Evolutionary conservation across 805 yeast genomes (phyloP).

Genomic region (Blastobotrys parvus): DNA sequence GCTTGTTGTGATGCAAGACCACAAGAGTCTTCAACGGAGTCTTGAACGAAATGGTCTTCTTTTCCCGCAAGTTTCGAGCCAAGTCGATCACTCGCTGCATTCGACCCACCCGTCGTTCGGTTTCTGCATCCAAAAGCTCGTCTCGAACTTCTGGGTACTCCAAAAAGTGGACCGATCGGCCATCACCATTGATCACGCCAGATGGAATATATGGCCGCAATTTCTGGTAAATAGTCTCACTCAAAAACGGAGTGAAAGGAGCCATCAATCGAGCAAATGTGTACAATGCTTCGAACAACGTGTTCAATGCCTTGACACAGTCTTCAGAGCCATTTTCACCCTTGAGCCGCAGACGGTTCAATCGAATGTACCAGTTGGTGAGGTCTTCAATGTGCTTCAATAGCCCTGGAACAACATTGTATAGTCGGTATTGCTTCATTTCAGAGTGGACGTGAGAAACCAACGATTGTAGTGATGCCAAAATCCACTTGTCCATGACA

Average conservation of each 20-base stretch:
- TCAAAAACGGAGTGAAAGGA: slow-evolving; percentile 94
- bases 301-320: slow-evolving; percentile 78
- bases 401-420: slow-evolving; percentile 92
- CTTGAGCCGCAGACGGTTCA: slow-evolving; percentile 96
- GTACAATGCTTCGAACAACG: slow-evolving; percentile 82
- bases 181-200: slow-evolving; percentile 40
- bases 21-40: slow-evolving; percentile 87
- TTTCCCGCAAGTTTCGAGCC: slow-evolving; percentile 95
- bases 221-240: slow-evolving; percentile 81
- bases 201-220: slow-evolving; percentile 47
- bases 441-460: slow-evolving; percentile 79
- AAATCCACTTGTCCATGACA: slow-evolving; percentile 96
- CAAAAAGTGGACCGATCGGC: slow-evolving; percentile 87
- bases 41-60: slow-evolving; percentile 86
- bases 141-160: slow-evolving; percentile 78
- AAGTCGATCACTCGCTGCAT: slow-evolving; percentile 96
- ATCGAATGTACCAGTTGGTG: slow-evolving; percentile 98
- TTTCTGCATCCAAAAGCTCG: slow-evolving; percentile 66
- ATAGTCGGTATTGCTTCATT: slow-evolving; percentile 83
- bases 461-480: slow-evolving; percentile 92
- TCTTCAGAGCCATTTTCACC: slow-evolving; percentile 86
- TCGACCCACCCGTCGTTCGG: slow-evolving; percentile 77
- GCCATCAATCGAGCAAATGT: slow-evolving; percentile 94
- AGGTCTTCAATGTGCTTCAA: slow-evolving; percentile 83
- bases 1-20: slow-evolving; percentile 70